These are phyloP conservation scores for Antitrichia curtipendula DNA, from an alignment of 225 moss, liverwort and hornwort genomes.

Conservation along the genomic window DNA sequence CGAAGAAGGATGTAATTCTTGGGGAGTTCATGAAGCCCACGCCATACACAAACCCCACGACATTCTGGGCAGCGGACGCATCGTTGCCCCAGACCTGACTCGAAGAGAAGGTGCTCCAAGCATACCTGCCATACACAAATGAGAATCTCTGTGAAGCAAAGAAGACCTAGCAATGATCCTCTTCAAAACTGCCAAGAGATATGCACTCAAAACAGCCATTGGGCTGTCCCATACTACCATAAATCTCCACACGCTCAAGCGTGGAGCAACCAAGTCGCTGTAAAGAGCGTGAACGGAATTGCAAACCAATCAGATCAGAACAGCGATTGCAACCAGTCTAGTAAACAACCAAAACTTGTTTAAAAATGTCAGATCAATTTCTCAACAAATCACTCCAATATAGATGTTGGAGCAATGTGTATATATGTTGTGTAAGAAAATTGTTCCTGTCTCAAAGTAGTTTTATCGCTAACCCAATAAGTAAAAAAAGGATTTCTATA, in stretches of 20 bases:
- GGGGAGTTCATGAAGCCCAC: conserved; percentile 40
- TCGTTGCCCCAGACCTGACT: conserved; percentile 31
- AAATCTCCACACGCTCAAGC: not conserved
- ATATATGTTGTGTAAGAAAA: not conserved
- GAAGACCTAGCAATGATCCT: not conserved
- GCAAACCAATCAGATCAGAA: not conserved
- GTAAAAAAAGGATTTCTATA: not conserved
- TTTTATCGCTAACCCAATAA: not conserved
- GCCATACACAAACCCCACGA: conserved; percentile 42
- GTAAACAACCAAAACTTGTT: not conserved
- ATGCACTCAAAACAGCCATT: not conserved
- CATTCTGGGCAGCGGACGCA: conserved; percentile 57
- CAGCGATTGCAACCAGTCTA: not conserved
- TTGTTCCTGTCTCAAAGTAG: not conserved
- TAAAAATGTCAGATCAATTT: not conserved
- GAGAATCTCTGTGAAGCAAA: not conserved
- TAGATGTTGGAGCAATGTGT: not conserved
- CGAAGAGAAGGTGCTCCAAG: conserved; percentile 41
- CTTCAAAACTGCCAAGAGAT: not conserved
- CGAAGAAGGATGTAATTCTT: conserved; percentile 58
- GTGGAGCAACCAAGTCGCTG: not conserved
- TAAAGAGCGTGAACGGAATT: not conserved
- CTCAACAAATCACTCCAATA: not conserved
- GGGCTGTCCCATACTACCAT: not conserved
- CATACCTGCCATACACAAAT: conserved; percentile 5